These are phyloP conservation scores for Debaryomycetaceae sp. DNA, from an alignment of 1,139 yeast genomes.

Conservation along the genomic window DNA sequence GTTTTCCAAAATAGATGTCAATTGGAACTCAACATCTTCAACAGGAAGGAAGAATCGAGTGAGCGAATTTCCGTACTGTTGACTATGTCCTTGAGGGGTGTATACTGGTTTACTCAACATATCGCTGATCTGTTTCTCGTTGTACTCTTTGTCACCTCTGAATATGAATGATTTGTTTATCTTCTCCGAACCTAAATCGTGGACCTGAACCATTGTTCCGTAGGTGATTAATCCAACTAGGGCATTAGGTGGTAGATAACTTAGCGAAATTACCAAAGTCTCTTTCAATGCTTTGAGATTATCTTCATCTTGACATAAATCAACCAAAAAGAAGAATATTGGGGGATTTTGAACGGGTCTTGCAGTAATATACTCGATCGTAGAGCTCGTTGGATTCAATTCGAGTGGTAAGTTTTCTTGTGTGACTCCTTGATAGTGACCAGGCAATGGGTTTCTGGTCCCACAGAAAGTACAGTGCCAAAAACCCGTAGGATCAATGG, in stretches of 20 bases:
- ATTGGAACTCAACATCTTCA: conserved; percentile 81
- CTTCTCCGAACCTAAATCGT: conserved; percentile 78
- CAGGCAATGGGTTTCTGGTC: conserved; percentile 81
- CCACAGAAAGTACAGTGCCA: conserved; percentile 94
- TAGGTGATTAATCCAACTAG: conserved; percentile 87
- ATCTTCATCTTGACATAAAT: conserved; percentile 92
- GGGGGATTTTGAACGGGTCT: conserved; percentile 92
- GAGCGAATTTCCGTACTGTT: conserved; percentile 43
- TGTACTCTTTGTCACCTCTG: conserved; percentile 88
- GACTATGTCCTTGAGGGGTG: conserved; percentile 25
- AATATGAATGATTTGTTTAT: conserved; percentile 83
- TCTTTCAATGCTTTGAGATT: conserved; percentile 87
- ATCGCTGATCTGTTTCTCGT: conserved; percentile 68
- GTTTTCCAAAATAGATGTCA: conserved; percentile 76
- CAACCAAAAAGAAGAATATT: conserved; percentile 86
- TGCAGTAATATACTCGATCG: conserved; percentile 86
- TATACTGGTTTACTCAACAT: conserved; percentile 59
- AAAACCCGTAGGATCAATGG: conserved; percentile 75
- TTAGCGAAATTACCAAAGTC: conserved; percentile 74
- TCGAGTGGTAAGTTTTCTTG: conserved; percentile 87
- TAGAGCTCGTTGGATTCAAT: conserved; percentile 71
- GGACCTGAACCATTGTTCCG: conserved; percentile 94
- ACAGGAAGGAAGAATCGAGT: conserved; percentile 82
- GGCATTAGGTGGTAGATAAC: conserved; percentile 89
- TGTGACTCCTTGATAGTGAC: conserved; percentile 81